Percentiles rank a stretch among this genome's conserved stretches.
Conservation (phyloP, 495 filamentous ascomycete genomes). For the Xylaria acuta region DNA sequence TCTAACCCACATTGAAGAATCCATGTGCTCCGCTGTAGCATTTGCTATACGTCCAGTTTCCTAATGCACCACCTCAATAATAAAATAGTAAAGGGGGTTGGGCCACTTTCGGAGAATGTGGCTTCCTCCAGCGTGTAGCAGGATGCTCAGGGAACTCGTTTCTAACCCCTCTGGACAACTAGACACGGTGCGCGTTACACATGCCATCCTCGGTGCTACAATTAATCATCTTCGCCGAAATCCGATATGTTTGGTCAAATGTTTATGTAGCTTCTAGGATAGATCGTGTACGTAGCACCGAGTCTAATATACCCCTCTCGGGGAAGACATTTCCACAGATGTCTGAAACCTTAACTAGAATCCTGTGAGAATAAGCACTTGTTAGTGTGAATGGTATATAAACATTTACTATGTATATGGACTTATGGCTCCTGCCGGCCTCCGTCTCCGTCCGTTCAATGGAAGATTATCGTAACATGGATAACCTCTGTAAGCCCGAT, state of each 20-base stretch:
- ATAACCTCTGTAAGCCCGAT: not conserved
- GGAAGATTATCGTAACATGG: not conserved
- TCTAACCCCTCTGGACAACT: not conserved
- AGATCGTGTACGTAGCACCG: not conserved
- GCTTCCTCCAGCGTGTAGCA: not conserved
- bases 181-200: not conserved
- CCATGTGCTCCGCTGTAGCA: not conserved
- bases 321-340: not conserved
- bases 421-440: not conserved
- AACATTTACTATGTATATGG: not conserved
- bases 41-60: not conserved
- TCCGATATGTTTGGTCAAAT: not conserved
- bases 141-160: not conserved
- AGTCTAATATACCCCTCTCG: not conserved
- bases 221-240: not conserved
- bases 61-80: not conserved
- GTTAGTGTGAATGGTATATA: not conserved
- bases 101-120: not conserved
- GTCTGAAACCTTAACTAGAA: not conserved
- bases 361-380: not conserved
- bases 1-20: not conserved
- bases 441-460: not conserved
- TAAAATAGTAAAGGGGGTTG: not conserved
- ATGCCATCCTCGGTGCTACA: not conserved
- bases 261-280: not conserved